Evolutionary conservation across 208 protist genomes (phyloP).

Genomic region (Acanthamoeba lenticulata): DNA sequence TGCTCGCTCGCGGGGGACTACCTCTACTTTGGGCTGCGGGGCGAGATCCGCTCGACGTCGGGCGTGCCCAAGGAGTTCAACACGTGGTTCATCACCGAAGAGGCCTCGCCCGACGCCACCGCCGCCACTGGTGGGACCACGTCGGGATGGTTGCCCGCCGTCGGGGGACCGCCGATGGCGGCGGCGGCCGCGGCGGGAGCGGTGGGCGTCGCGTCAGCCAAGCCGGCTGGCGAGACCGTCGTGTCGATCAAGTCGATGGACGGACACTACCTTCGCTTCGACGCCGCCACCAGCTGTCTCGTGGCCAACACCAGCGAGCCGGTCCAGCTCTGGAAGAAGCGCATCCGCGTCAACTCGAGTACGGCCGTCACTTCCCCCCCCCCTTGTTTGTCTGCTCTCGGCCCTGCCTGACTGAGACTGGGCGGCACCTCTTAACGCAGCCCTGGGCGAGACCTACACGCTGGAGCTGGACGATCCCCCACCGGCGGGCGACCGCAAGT

Average conservation of each 20-base stretch:
- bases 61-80: constrained; percentile 66
- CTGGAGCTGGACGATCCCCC: neutral
- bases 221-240: neutral
- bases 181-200: neutral
- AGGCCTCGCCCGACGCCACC: neutral
- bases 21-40: constrained; percentile 38
- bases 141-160: no score
- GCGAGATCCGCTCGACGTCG: neutral
- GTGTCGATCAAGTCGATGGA: constrained; percentile 60
- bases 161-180: no score
- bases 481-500: neutral
- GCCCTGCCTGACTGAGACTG: no score
- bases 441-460: neutral
- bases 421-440: neutral
- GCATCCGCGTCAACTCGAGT: neutral
- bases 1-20: constrained; percentile 27
- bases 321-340: constrained; percentile 9
- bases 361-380: neutral
- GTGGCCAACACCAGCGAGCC: neutral
- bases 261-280: constrained; percentile 1
- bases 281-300: neutral
- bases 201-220: neutral
- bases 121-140: neutral
- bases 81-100: neutral
- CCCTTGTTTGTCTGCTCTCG: neutral